Evolutionary conservation across 331 rosid genomes (phyloP).

Genomic region (Quercus phellos): DNA sequence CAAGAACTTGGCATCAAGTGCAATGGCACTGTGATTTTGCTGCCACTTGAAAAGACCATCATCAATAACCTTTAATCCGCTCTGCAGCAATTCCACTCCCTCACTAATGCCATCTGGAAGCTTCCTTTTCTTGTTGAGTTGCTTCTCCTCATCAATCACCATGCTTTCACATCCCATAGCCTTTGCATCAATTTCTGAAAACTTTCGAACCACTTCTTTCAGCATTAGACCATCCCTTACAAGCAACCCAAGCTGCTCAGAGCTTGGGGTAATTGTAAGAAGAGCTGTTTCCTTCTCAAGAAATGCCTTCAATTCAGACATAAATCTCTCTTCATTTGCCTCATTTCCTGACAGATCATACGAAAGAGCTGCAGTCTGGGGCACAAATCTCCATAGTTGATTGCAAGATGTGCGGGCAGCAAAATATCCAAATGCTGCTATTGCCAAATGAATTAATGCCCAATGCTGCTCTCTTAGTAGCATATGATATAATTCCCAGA

Average conservation of each 20-base stretch:
- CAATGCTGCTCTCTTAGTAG: conserved; percentile 75
- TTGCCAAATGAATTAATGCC: conserved; percentile 73
- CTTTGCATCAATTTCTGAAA: conserved; percentile 31
- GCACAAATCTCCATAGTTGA: conserved; percentile 82
- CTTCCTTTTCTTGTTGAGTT: conserved; percentile 63
- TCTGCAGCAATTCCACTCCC: conserved; percentile 73
- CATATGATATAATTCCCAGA: conserved; percentile 63
- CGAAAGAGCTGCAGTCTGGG: conserved; percentile 74
- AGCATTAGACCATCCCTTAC: conserved; percentile 57
- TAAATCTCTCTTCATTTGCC: conserved; percentile 49
- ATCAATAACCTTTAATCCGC: conserved; percentile 63
- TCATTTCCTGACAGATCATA: conserved; percentile 60
- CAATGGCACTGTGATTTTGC: conserved; percentile 44
- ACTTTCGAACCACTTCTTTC: conserved; percentile 48
- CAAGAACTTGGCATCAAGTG: conserved; percentile 44
- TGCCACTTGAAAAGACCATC: conserved; percentile 69
- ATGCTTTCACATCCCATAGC: conserved; percentile 31
- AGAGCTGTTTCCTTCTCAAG: conserved; percentile 70
- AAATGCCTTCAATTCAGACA: conserved; percentile 55
- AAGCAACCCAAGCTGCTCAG: conserved; percentile 63
- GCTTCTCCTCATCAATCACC: conserved; percentile 45
- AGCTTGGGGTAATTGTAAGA: conserved; percentile 38
- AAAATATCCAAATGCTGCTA: conserved; percentile 71
- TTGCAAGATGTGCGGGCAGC: conserved; percentile 56
- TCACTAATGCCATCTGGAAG: conserved; percentile 59